These are phyloP conservation scores for Selaginella tamariscina DNA, from an alignment of 75 land plant genomes.

Conservation along the genomic window DNA sequence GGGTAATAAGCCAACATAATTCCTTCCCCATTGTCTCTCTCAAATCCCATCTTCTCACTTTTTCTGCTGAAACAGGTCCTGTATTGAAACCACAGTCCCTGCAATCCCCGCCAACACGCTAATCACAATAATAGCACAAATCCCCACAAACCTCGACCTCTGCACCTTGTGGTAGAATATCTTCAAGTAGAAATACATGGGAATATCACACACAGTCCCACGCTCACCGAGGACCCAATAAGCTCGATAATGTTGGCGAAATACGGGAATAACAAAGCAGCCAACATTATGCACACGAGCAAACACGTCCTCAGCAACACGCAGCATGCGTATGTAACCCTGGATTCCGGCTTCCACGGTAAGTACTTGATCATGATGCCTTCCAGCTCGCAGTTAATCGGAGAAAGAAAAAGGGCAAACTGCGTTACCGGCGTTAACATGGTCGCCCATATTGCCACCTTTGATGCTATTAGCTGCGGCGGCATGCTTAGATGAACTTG, in stretches of 20 bases:
- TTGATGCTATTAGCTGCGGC: neutral
- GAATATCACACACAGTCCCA: neutral
- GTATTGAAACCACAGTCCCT: too few relatives aligned
- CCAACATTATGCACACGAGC: neutral
- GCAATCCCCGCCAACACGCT: too few relatives aligned
- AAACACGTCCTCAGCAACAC: neutral
- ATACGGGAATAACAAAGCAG: neutral
- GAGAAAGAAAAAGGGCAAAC: conserved; percentile 1
- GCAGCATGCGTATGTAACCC: neutral
- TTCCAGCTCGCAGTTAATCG: neutral
- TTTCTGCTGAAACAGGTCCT: too few relatives aligned
- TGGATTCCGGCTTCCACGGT: neutral
- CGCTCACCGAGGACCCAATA: conserved; percentile 1
- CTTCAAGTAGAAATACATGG: conserved; percentile 6
- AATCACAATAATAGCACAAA: too few relatives aligned
- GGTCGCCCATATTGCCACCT: neutral
- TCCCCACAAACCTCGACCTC: neutral
- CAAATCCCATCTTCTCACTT: too few relatives aligned
- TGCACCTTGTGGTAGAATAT: neutral
- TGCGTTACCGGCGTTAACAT: neutral
- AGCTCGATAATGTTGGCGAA: conserved; percentile 5
- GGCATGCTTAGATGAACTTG: conserved; percentile 7
- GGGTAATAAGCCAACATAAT: too few relatives aligned
- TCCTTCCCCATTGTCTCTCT: too few relatives aligned
- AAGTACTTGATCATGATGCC: neutral